A percentile compares a stretch with the other conserved stretches of the same genome.
These are phyloP conservation scores for Penicillium cataractarum DNA, from an alignment of 495 filamentous ascomycete genomes.

Conservation along the genomic window DNA sequence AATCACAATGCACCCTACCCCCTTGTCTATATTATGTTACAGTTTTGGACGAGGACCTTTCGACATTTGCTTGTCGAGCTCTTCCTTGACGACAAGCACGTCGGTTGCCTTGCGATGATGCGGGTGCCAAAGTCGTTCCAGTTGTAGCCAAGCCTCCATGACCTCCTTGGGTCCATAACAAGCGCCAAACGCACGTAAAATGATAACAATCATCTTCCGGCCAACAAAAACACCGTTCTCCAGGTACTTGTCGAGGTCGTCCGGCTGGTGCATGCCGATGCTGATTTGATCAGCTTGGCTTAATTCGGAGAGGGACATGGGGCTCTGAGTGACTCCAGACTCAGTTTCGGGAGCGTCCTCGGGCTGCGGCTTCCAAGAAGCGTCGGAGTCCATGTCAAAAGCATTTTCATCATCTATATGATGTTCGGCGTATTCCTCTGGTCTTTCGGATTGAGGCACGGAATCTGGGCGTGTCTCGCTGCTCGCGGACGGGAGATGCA, in stretches of 20 bases:
- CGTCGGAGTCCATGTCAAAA: conserved; percentile 1
- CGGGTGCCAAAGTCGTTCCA: conserved; percentile 48
- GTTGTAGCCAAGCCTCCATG: conserved; percentile 45
- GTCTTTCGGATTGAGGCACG: background rate
- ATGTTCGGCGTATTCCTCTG: background rate
- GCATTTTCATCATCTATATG: background rate
- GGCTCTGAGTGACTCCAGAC: background rate
- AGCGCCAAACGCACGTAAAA: conserved; percentile 48
- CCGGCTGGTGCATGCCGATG: conserved; percentile 11
- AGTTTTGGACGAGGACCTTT: conserved; percentile 15
- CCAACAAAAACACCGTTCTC: conserved; percentile 51
- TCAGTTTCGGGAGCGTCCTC: background rate
- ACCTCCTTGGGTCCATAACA: conserved; percentile 43
- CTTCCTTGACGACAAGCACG: conserved; percentile 43
- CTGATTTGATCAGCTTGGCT: background rate
- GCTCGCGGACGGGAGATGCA: conserved; percentile 21
- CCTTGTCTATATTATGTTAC: conserved; percentile 12
- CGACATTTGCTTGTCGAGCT: conserved; percentile 43
- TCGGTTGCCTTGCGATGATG: conserved; percentile 41
- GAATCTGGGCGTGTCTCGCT: background rate
- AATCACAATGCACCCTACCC: conserved; percentile 8
- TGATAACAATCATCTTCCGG: conserved; percentile 43
- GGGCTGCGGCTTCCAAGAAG: background rate
- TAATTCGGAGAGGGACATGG: background rate
- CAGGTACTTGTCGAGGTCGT: conserved; percentile 32